Percentiles rank a stretch among this genome's conserved stretches.
phyloP scores from a whole-genome alignment of 179 eudicot species.

The Pouteria campechiana region DNA sequence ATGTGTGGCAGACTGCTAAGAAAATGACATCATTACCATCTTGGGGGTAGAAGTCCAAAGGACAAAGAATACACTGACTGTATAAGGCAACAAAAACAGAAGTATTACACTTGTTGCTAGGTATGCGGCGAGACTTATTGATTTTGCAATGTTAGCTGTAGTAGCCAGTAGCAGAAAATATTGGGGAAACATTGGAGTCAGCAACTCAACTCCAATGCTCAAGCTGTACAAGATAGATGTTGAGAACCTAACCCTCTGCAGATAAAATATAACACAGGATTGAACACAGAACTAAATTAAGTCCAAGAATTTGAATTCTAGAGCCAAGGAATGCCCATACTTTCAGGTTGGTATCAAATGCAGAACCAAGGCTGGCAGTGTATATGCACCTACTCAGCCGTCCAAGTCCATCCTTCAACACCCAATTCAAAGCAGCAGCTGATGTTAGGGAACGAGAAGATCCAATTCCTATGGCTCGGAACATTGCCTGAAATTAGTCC shows the following conservation, averaged over 20 bases:
- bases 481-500: constrained; percentile 60
- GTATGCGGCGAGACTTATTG: constrained; percentile 88
- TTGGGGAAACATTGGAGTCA: constrained; percentile 82
- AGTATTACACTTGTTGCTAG: constrained; percentile 80
- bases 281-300: neutral
- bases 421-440: constrained; percentile 97
- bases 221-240: constrained; percentile 85
- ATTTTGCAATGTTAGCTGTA: constrained; percentile 84
- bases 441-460: constrained; percentile 79
- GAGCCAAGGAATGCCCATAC: constrained; percentile 20
- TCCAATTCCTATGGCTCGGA: constrained; percentile 95
- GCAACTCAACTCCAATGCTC: constrained; percentile 91
- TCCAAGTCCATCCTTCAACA: constrained; percentile 95
- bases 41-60: neutral
- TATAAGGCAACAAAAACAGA: neutral
- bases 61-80: neutral
- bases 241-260: constrained; percentile 82
- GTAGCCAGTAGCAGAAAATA: constrained; percentile 92
- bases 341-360: constrained; percentile 95
- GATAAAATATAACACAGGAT: constrained; percentile 3
- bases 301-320: constrained; percentile 1
- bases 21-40: constrained; percentile 6
- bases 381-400: constrained; percentile 85
- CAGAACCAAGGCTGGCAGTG: constrained; percentile 86
- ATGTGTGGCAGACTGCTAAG: constrained; percentile 78